A percentile compares a stretch with the other conserved stretches of the same genome.
phyloP scores from a whole-genome alignment of 2,329 filamentous ascomycete species.

The Microsporum audouinii region DNA sequence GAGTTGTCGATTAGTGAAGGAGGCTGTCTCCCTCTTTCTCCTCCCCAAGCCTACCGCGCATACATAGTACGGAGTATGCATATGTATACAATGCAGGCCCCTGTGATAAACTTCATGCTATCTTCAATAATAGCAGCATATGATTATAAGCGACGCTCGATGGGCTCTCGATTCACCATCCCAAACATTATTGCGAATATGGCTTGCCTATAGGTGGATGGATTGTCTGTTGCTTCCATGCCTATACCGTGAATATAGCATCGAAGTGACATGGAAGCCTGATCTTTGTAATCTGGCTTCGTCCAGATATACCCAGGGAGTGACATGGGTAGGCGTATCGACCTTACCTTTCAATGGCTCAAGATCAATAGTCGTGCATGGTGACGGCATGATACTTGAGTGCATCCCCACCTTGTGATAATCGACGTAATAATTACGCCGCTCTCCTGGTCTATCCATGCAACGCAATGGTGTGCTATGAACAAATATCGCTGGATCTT shows the following conservation, averaged over 20 bases:
- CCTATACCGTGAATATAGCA: neutral
- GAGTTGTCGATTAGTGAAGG: neutral
- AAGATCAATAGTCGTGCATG: neutral
- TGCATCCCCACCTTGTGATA: neutral
- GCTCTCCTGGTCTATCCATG: neutral
- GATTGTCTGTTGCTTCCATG: neutral
- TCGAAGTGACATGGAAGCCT: neutral
- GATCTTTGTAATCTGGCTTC: no score
- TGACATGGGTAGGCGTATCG: neutral
- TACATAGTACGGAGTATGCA: neutral
- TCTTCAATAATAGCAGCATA: neutral
- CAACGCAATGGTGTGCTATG: neutral
- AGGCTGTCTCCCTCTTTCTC: neutral
- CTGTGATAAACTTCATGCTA: neutral
- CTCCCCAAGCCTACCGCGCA: neutral
- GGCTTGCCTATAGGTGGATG: neutral
- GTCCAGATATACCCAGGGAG: neutral
- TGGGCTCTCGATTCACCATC: neutral
- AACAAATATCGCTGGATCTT: neutral
- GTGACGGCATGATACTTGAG: neutral
- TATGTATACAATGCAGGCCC: neutral
- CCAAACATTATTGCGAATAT: neutral
- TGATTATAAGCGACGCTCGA: neutral
- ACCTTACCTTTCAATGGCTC: neutral
- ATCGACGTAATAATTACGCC: neutral